Evolutionary conservation across 2,329 filamentous ascomycete genomes (phyloP), one percentile per base, ranked within the genome.

Genomic region (Sporothrix humicola): DNA sequence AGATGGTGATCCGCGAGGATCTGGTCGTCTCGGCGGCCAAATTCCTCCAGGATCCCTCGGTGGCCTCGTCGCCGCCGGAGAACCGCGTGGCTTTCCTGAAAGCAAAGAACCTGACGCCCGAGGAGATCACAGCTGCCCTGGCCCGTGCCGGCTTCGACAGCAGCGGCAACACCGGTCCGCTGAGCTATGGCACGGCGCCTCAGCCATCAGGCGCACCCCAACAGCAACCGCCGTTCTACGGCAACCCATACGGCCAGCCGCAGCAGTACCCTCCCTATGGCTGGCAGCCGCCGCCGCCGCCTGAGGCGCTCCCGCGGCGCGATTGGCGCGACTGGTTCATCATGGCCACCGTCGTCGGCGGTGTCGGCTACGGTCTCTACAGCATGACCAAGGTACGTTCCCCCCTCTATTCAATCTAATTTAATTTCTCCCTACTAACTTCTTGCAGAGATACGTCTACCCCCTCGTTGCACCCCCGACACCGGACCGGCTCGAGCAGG

Each of bases 251-350:
- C 12, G 75, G 71, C 31, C 82, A 83, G 72, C 81, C 85, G 69
- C 86, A 85, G 69, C 86, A 86, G 74, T 83, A 87, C 74, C 84
- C 81, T 23, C 83, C 83, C 1, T 85, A 86, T 73, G 84, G 86
- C 77, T 91, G 88, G 88, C 88, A 89, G 78, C 85, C 85, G 44
- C 84, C 82, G 42, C 71, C 72, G 73, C 82, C 86, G 8, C 85
- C 88, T 3, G 87, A 87, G 1, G 85, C 87, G 72, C 83, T 90
- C 2, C 94, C 94, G 2, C 91, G 90, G 80, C 87, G 96, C 79
- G 96, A 99, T 83, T 99, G 96, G 96, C 89, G 97, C 75, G 96
- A 99, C 81, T 98, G 94, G 93, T 99, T 99, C 83, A 98, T 99
- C 82, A 97, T 98, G 94, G 96, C 96, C 8, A 99, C 96, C 0